A percentile compares a stretch with the other conserved stretches of the same genome.
Evolutionary conservation across 1,139 yeast genomes (phyloP).

Genomic region (Yamadazyma taylorii): DNA sequence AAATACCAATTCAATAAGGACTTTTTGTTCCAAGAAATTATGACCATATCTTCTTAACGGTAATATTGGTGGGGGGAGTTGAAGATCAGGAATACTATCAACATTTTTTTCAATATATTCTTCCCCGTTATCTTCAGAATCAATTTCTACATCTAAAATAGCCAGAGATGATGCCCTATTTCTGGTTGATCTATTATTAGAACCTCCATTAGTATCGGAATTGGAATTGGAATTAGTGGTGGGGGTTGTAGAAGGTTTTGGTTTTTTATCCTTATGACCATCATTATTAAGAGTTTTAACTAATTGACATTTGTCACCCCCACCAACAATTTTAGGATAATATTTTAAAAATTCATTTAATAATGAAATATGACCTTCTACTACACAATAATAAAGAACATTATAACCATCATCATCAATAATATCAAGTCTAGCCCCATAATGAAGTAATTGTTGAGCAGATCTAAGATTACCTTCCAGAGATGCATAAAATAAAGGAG

Average conservation of each 20-base stretch:
- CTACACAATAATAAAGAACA: slow-evolving; percentile 86
- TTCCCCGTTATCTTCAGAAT: slow-evolving; percentile 41
- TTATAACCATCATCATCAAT: slow-evolving; percentile 83
- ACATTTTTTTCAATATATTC: slow-evolving; percentile 28
- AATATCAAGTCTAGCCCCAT: slow-evolving; percentile 69
- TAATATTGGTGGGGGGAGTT: slow-evolving; percentile 92
- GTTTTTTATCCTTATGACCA: slow-evolving; percentile 6
- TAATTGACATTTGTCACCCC: slow-evolving; percentile 2
- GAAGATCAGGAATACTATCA: slow-evolving; percentile 84
- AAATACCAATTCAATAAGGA: slow-evolving; percentile 72
- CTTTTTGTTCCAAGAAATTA: slow-evolving; percentile 87
- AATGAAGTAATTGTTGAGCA: slow-evolving; percentile 66
- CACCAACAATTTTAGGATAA: slow-evolving; percentile 15
- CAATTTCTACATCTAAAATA: slow-evolving; percentile 38
- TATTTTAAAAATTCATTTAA: slow-evolving; percentile 60
- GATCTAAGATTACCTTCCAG: slow-evolving; percentile 78
- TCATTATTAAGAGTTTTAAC: slow-evolving; percentile 3
- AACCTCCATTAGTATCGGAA: too few species aligned
- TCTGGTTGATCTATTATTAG: slow-evolving; percentile 2
- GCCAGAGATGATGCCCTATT: slow-evolving; percentile 20
- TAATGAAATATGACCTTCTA: slow-evolving; percentile 88
- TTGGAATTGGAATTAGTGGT: too few species aligned
- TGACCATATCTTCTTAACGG: slow-evolving; percentile 95
- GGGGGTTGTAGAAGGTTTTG: slow-evolving; percentile 4
- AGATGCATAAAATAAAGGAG: slow-evolving; percentile 89